A percentile compares a stretch with the other conserved stretches of the same genome.
Conservation (phyloP, 1,284 basidiomycete species). For the Puccinia hordei region DNA sequence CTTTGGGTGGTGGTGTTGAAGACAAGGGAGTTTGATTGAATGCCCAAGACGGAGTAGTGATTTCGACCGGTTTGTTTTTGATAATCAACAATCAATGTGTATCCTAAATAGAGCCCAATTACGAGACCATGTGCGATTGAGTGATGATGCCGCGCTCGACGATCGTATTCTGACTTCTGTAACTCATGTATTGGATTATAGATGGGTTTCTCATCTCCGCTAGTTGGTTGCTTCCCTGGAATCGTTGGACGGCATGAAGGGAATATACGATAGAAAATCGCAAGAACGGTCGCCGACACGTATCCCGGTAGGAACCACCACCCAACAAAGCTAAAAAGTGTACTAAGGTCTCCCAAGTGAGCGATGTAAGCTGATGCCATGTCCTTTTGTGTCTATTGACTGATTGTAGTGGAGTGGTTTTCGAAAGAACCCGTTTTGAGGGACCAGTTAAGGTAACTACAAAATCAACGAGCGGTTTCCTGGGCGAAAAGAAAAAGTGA, state of each 20-base stretch:
- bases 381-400: not conserved
- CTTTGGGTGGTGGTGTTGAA: constrained; percentile 21
- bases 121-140: constrained; percentile 32
- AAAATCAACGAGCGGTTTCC: not conserved
- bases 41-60: constrained; percentile 40
- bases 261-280: constrained; percentile 20
- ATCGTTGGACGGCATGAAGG: constrained; percentile 18
- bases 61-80: constrained; percentile 14
- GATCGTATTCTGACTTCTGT: constrained; percentile 7
- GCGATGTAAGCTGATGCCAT: constrained; percentile 30
- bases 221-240: not conserved
- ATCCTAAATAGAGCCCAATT: constrained; percentile 26
- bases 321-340: constrained; percentile 31
- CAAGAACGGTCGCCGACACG: constrained; percentile 11
- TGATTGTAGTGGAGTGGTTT: not conserved
- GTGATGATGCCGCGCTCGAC: constrained; percentile 20
- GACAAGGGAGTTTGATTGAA: constrained; percentile 31
- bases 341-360: constrained; percentile 38
- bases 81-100: constrained; percentile 24
- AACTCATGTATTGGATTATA: constrained; percentile 36
- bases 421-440: not conserved
- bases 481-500: not conserved
- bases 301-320: constrained; percentile 46
- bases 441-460: not conserved
- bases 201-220: constrained; percentile 18